These are phyloP conservation scores for Chaetomium tenue DNA, from an alignment of 495 filamentous ascomycete species.

Conservation along the genomic window DNA sequence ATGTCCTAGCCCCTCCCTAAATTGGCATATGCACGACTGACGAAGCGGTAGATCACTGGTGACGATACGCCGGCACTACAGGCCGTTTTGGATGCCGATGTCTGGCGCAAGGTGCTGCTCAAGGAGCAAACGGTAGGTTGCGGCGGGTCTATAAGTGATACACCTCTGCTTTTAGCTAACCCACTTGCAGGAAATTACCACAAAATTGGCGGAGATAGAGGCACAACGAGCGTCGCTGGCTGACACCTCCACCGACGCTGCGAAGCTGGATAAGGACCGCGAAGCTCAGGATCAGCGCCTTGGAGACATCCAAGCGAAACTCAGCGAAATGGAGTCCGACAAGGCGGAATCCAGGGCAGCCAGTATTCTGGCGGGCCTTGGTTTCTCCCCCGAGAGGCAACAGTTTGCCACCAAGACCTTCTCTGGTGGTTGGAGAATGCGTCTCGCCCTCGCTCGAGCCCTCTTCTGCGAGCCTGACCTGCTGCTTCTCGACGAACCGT, in stretches of 20 bases:
- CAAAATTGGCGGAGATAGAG: conserved; percentile 76
- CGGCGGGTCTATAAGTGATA: not conserved
- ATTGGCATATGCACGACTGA: conserved; percentile 25
- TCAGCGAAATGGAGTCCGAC: conserved; percentile 98
- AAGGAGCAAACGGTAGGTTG: conserved; percentile 76
- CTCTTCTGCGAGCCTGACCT: conserved; percentile 98
- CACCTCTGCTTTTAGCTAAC: conserved; percentile 24
- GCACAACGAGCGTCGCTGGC: conserved; percentile 74
- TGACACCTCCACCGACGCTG: conserved; percentile 82
- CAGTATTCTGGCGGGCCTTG: conserved; percentile 92
- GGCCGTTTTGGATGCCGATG: conserved; percentile 95
- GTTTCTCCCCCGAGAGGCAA: conserved; percentile 92
- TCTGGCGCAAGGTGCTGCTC: conserved; percentile 95
- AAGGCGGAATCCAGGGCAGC: conserved; percentile 94
- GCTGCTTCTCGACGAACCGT: conserved; percentile 95
- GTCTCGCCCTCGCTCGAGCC: conserved; percentile 88
- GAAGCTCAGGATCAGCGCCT: conserved; percentile 87
- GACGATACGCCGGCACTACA: conserved; percentile 95
- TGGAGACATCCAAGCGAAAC: conserved; percentile 85
- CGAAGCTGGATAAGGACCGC: conserved; percentile 75
- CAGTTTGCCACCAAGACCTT: conserved; percentile 95
- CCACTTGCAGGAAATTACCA: conserved; percentile 67
- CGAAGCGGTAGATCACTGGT: conserved; percentile 68
- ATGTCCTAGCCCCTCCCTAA: conserved; percentile 22
- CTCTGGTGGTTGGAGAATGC: conserved; percentile 99